Conservation (phyloP, 1,284 basidiomycete genomes). For the Ganoderma lucidum region DNA sequence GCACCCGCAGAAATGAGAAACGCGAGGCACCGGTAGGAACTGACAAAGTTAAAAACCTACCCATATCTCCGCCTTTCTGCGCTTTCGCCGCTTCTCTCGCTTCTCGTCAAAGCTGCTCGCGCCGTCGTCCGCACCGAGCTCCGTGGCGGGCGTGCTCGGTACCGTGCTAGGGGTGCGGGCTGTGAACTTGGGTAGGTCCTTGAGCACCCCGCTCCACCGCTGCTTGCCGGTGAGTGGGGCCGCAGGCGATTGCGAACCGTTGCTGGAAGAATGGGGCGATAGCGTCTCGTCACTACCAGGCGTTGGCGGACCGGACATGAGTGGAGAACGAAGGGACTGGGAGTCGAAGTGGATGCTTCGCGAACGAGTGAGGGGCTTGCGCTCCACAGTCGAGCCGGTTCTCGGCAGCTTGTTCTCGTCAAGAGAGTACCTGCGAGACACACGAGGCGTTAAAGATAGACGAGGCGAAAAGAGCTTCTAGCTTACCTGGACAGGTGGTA, state of each 20-base stretch:
- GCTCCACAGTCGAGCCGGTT: constrained; percentile 8
- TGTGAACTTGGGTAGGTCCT: constrained; percentile 43
- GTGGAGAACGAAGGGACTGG: constrained; percentile 11
- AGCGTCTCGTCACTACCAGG: constrained; percentile 26
- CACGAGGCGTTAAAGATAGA: not conserved
- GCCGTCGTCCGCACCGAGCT: constrained; percentile 38
- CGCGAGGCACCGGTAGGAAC: not conserved
- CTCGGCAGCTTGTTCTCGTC: constrained; percentile 37
- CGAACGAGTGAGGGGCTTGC: constrained; percentile 30
- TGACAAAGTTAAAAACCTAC: constrained; percentile 51
- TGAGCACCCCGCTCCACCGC: constrained; percentile 46
- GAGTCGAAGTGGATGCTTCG: constrained; percentile 37
- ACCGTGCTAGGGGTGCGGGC: constrained; percentile 34
- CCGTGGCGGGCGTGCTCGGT: constrained; percentile 37
- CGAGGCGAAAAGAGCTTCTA: constrained; percentile 20
- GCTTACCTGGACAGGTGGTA: constrained; percentile 69
- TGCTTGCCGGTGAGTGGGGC: constrained; percentile 16
- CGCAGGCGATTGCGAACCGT: constrained; percentile 19
- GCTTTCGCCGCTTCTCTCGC: constrained; percentile 53
- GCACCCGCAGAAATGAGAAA: constrained; percentile 8
- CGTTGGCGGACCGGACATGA: constrained; percentile 24
- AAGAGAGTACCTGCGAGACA: constrained; percentile 36
- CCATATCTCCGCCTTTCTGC: constrained; percentile 82
- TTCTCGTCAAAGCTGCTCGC: constrained; percentile 41
- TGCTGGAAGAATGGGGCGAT: constrained; percentile 19